phyloP scores from a whole-genome alignment of 2,329 filamentous ascomycete species.

The Didymella lethalis region DNA sequence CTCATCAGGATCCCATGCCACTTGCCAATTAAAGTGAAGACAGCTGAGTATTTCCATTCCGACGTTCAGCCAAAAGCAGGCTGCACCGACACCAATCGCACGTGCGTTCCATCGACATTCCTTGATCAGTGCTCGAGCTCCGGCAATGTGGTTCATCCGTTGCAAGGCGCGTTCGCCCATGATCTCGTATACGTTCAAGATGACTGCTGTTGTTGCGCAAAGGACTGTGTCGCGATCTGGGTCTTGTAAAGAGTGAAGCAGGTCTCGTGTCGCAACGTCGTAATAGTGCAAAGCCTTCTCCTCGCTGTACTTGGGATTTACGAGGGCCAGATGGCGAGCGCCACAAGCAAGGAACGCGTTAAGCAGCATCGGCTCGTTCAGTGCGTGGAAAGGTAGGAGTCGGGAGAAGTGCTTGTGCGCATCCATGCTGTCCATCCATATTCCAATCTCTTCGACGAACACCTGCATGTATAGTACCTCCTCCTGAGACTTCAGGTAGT shows the following conservation, averaged over 20 bases:
- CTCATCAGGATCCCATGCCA: slow-evolving; percentile 87
- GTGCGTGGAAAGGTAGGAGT: slow-evolving; percentile 80
- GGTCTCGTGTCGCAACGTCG: slow-evolving; percentile 80
- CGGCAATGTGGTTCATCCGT: slow-evolving; percentile 89
- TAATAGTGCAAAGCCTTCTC: slow-evolving; percentile 85
- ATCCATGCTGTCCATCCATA: slow-evolving; percentile 96
- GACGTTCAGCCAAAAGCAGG: slow-evolving; percentile 95
- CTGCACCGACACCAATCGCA: slow-evolving; percentile 78
- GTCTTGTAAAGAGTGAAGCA: slow-evolving; percentile 80
- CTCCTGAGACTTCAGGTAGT: slow-evolving; percentile 75
- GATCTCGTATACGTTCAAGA: slow-evolving; percentile 90
- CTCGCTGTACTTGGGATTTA: slow-evolving; percentile 73
- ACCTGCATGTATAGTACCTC: slow-evolving; percentile 91
- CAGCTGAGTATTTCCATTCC: slow-evolving; percentile 90
- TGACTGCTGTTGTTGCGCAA: slow-evolving; percentile 85
- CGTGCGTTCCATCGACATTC: slow-evolving; percentile 89
- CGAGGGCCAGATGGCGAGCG: slow-evolving; percentile 78
- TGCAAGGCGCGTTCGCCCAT: slow-evolving; percentile 83
- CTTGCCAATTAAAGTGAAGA: slow-evolving; percentile 84
- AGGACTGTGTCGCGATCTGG: slow-evolving; percentile 83
- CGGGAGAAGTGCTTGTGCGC: slow-evolving; percentile 84
- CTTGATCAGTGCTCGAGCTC: slow-evolving; percentile 83
- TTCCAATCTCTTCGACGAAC: slow-evolving; percentile 86
- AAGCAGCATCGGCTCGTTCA: slow-evolving; percentile 85
- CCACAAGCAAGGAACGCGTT: slow-evolving; percentile 91